phyloP scores from a whole-genome alignment of 108 stramenopile genomes.

The Pseudonitzschia multiseries region DNA sequence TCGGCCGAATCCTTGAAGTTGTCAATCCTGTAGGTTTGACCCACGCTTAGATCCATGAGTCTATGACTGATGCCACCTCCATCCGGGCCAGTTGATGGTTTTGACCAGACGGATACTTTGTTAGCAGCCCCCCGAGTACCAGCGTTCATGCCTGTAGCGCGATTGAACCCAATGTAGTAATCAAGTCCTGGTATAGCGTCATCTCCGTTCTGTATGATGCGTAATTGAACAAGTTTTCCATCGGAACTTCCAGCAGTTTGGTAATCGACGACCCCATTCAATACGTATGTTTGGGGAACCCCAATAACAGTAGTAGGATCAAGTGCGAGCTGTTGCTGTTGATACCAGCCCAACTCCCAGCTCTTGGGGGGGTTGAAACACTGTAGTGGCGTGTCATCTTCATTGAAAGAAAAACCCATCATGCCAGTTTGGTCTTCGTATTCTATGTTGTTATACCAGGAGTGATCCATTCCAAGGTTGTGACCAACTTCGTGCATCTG shows the following conservation, averaged over 20 bases:
- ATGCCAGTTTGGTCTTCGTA: slow-evolving; percentile 46
- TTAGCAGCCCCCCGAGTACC: slow-evolving; percentile 19
- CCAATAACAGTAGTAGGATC: not conserved
- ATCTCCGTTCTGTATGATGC: not conserved
- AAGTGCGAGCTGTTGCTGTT: slow-evolving; percentile 6
- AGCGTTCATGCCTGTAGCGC: slow-evolving; percentile 16
- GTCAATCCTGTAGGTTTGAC: too few species aligned
- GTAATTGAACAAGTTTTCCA: not conserved
- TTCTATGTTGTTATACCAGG: slow-evolving; percentile 25
- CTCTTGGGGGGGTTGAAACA: slow-evolving; percentile 64
- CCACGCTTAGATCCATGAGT: too few species aligned
- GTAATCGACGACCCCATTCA: not conserved
- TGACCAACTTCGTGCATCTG: slow-evolving; percentile 65
- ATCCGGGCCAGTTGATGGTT: not conserved
- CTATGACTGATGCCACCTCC: too few species aligned
- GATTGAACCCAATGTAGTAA: slow-evolving; percentile 27
- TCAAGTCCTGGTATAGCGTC: not conserved
- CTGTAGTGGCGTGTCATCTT: slow-evolving; percentile 41
- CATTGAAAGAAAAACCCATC: slow-evolving; percentile 45
- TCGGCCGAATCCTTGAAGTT: too few species aligned
- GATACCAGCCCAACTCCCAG: slow-evolving; percentile 50
- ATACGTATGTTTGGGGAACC: not conserved
- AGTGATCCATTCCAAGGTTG: slow-evolving; percentile 1
- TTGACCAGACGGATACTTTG: slow-evolving; percentile 15
- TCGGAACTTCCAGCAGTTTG: not conserved